Evolutionary conservation across 2,329 filamentous ascomycete genomes (phyloP).

Genomic region (Ophiostoma australiae): DNA sequence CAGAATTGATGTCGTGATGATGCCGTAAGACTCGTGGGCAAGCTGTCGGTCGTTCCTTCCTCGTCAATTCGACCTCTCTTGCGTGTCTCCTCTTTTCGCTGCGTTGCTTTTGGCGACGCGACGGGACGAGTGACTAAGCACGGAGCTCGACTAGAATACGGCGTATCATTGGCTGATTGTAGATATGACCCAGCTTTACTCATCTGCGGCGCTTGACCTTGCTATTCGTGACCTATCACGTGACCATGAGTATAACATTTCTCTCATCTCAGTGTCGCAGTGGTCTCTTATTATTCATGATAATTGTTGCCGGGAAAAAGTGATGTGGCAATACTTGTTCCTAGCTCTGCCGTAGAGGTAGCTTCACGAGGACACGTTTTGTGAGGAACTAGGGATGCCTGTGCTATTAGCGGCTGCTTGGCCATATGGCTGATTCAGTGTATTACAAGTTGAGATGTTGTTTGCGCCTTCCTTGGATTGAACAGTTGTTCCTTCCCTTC

Average conservation of each 20-base stretch:
- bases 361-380: not conserved
- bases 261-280: not conserved
- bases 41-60: constrained; percentile 5
- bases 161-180: not conserved
- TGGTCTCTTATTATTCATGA: not conserved
- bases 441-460: not conserved
- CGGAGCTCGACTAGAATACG: not conserved
- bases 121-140: constrained; percentile 1
- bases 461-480: not conserved
- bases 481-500: not conserved
- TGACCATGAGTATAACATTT: not conserved
- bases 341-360: no score
- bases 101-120: constrained; percentile 15
- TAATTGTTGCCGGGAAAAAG: not conserved
- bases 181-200: not conserved
- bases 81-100: constrained; percentile 1
- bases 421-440: not conserved
- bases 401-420: no score
- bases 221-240: not conserved
- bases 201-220: not conserved
- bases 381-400: no score
- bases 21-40: constrained; percentile 9
- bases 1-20: not conserved
- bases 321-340: not conserved
- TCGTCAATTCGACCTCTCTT: constrained; percentile 11